Evolutionary conservation across 169 alveolate species (phyloP), one percentile per base, ranked within the genome.

Genomic region (Cryptosporidium ryanae): DNA sequence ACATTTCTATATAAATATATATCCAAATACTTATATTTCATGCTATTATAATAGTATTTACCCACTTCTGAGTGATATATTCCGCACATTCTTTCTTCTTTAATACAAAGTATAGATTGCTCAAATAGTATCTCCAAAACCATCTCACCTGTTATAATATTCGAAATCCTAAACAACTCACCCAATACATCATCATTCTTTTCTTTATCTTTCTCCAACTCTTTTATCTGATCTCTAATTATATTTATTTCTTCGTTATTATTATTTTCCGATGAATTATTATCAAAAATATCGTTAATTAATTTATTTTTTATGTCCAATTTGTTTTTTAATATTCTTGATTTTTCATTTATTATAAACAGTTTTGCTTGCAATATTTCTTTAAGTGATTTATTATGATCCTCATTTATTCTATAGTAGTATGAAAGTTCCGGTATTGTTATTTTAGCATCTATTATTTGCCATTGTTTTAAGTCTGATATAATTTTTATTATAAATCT

Each of bases 361-460:
- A 76, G 10, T 38, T 59, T 59, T 23, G 71, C 64, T 23, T 76
- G 76, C 25, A 76, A 44, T 15, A 61, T 76, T 21, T 76, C 87
- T 48, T 61, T 76, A 34, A 76, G 44, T 2, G 87, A 55, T 4
- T 1, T 12, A 76, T 55, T 76, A 25, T 76, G 87, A 8, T 76
- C 87, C 3, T 29, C 23, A 15, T 59, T 59, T 18, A 76, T 63
- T 29, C 29, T 44, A 76, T 76, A 76, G 17, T 38, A 18, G 59
- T 59, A 55, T 34, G 65, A 38, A 34, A 76, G 57, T 29, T 68
- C 83, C n/a, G 87, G 87, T 43, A 76, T 44, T 34, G 61, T 76
- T 38, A 76, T 76, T 38, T 25, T 76, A 12, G 87, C 87, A 76
- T 76, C 87, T 43, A 76, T 59, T 18, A 76, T 52, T n/a, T 76